A percentile compares a stretch with the other conserved stretches of the same genome.
Evolutionary conservation across 805 yeast species (phyloP).

Genomic region (Cyberlindnera maclurae): DNA sequence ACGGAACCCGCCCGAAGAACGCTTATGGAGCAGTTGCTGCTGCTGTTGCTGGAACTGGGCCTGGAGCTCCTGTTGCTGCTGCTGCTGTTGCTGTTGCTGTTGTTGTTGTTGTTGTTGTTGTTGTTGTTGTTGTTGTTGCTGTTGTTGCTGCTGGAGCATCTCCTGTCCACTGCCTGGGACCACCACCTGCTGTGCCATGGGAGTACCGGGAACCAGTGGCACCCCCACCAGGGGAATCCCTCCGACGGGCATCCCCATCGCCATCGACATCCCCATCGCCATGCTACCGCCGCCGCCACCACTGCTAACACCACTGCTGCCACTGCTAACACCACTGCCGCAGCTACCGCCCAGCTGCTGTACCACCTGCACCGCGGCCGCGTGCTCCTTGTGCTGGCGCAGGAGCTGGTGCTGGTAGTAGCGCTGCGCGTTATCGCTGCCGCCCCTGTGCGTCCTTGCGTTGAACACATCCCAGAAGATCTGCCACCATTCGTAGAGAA

Average conservation of each 20-base stretch:
- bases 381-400: slow-evolving; percentile 54
- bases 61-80: slow-evolving; percentile 1
- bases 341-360: slow-evolving; percentile 19
- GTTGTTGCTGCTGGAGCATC: slow-evolving; percentile 3
- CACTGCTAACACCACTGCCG: no score
- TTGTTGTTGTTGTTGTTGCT: slow-evolving; percentile 3
- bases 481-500: slow-evolving; percentile 92
- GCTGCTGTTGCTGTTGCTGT: slow-evolving; percentile 13
- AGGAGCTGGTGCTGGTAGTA: slow-evolving; percentile 58
- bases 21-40: background rate
- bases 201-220: background rate
- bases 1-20: no score
- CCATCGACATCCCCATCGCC: background rate
- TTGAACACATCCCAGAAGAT: slow-evolving; percentile 91
- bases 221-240: no score
- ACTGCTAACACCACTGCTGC: no score
- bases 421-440: slow-evolving; percentile 58
- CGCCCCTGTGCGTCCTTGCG: slow-evolving; percentile 64
- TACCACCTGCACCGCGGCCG: slow-evolving; percentile 37
- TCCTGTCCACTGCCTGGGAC: background rate
- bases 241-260: no score
- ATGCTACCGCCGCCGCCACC: no score
- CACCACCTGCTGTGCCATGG: no score
- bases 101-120: slow-evolving; percentile 7
- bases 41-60: slow-evolving; percentile 3